Evolutionary conservation across 441 rosid genomes (phyloP), one percentile per base, ranked within the genome.

Genomic region (Pelargonium myrrhifolium): DNA sequence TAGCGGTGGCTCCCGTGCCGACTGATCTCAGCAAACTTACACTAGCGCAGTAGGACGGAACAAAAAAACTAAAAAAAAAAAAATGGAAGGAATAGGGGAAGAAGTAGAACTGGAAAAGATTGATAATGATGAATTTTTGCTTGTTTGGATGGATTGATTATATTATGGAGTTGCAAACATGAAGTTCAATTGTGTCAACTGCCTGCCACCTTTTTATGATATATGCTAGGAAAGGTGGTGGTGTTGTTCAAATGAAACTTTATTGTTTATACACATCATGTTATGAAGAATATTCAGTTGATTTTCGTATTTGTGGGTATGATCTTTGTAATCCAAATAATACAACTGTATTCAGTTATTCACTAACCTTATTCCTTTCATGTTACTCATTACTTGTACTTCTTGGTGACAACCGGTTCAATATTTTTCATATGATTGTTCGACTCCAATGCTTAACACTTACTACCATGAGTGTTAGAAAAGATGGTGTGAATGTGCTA

Each of bases 1-100:
- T 53, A 73, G 86, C 83, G 72, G 83, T 61, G 75, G 81, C 74
- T 65, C 81, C 5, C 84, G 87, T 10, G 88, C 67, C n/a, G 91
- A 86, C 74, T 87, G 76, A 83, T 71, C 66, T 55, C 6, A n/a
- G 56, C 67, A 37, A 65, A 28, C 76, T 74, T 58, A 35, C 66
- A 62, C 9, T 39, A 39, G 43, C 43, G 43, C 43, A 39, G 43
- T 39, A 39, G 43, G 43, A 39, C 9, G 9, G 9, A 39, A 39
- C 43, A 39, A 39, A 39, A 43, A 43, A 42, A 42, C 1, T 6
- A 3, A 43, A 43, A 10, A 43, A 10, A 10, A 43, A 9, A 10
- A 43, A 10, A 43, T 43, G 12, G 14, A 43, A 43, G 49, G 14
- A 9, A 65, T 65, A 77, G 80, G 71, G 66, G 51, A n/a, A n/a